phyloP scores from a whole-genome alignment of 768 basidiomycete species.

The Suillus bovinus region DNA sequence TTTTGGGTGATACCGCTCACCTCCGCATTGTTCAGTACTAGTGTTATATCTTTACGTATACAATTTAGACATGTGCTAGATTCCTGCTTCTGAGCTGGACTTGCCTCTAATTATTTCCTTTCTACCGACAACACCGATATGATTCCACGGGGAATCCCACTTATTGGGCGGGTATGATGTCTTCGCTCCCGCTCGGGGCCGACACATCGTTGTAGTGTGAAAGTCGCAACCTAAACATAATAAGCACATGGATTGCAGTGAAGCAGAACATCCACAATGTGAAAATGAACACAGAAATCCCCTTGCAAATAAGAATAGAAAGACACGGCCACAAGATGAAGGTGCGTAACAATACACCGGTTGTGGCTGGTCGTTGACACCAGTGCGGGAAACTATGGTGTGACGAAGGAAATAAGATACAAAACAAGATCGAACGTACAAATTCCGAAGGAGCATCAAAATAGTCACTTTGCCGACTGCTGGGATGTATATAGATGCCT shows the following conservation, averaged over 20 bases:
- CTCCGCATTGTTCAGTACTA: neutral
- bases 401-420: neutral
- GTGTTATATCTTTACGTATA: neutral
- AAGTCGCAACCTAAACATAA: constrained; percentile 28
- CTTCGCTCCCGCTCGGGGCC: constrained; percentile 11
- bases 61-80: too few relatives aligned
- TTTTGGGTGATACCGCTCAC: constrained; percentile 32
- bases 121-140: neutral
- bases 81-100: neutral
- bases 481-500: constrained; percentile 95
- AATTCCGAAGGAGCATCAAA: constrained; percentile 93
- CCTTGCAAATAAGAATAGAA: neutral
- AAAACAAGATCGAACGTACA: constrained; percentile 52
- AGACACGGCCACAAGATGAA: neutral
- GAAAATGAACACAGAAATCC: neutral
- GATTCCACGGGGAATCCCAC: neutral
- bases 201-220: constrained; percentile 25
- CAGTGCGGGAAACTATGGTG: neutral
- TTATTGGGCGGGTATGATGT: constrained; percentile 10
- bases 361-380: neutral
- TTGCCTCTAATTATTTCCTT: too few relatives aligned
- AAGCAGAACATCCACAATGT: neutral
- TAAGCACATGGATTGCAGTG: neutral
- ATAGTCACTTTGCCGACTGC: constrained; percentile 99
- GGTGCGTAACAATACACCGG: neutral